These are phyloP conservation scores for Diplodia sapinea DNA, from an alignment of 2,329 filamentous ascomycete species.

Conservation along the genomic window DNA sequence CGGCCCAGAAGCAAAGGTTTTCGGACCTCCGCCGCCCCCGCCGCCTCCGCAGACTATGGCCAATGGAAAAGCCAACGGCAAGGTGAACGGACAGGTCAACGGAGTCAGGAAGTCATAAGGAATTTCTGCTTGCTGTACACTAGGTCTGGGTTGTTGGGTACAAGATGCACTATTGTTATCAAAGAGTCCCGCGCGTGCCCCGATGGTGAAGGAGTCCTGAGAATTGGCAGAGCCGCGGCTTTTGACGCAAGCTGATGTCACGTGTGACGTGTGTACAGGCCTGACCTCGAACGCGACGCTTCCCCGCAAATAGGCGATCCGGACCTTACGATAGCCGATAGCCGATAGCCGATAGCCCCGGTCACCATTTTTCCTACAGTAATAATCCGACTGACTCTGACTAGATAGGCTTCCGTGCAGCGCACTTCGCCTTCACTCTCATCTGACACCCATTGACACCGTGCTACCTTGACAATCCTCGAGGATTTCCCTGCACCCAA, in stretches of 20 bases:
- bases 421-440: background rate
- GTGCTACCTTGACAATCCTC: background rate
- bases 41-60: constrained; percentile 44
- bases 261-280: constrained; percentile 12
- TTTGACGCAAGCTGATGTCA: constrained; percentile 13
- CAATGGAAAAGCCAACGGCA: constrained; percentile 44
- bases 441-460: background rate
- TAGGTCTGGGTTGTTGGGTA: constrained; percentile 21
- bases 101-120: constrained; percentile 39
- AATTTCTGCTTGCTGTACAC: constrained; percentile 26
- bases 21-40: constrained; percentile 41
- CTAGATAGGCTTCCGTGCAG: background rate
- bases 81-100: constrained; percentile 45
- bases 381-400: background rate
- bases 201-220: background rate
- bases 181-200: background rate
- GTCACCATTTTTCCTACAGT: background rate
- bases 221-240: constrained; percentile 7
- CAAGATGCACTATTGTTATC: constrained; percentile 20
- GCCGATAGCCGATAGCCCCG: constrained; percentile 14
- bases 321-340: constrained; percentile 17
- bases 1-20: constrained; percentile 35
- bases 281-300: constrained; percentile 19
- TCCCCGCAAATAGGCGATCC: constrained; percentile 27
- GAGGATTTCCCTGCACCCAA: background rate